Base-by-base conservation (phyloP, 768 basidiomycete genomes). In the Termitomyces sp. region DNA sequence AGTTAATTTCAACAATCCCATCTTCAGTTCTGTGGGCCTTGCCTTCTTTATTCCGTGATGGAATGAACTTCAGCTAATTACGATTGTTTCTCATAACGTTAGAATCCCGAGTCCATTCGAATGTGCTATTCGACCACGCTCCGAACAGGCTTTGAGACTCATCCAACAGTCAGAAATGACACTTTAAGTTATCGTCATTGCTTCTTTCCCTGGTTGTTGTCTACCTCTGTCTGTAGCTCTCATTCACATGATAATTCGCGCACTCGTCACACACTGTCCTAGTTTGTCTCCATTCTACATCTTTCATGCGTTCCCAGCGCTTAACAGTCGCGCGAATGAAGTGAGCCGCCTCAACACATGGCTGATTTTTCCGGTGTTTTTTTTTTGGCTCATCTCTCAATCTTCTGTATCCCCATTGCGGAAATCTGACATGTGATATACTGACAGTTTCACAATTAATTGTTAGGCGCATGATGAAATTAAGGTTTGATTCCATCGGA, bases 1-100 rank as follows among this genome's bases (percentile, higher is more conserved):
- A 35, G 67, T 81, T 10, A 70, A 73, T 16, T 86, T 80, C 61
- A 76, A 85, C 32, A 86, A 87, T 65, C 63, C 83, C 12, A 75
- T 87, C 41, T 86, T 88, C 71, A 77, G 85, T 83, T 84, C 44
- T 47, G 78, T 57, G 35, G 51, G 42, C 46, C n/a, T 34, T 11
- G 23, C 23, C 27, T 32, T 47, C 28, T 52, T 23, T 23, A 11
- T 28, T 54, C 42, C 41, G 28, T 51, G 54, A 37, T 17, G 16
- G 1, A 47, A 54, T 48, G 27, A 44, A 42, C 41, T 40, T 34
- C 11, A 57, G 46, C 19, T 54, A 14, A 37, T 47, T n/a, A 11
- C 12, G 32, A 32, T 21, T 6, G 17, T 37, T 23, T 58, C 49
- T 45, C 50, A 25, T 49, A 30, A 17, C 17, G 54, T 30, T 48